Conservation (phyloP, 2,329 filamentous ascomycete genomes). For the Dothistroma pini region DNA sequence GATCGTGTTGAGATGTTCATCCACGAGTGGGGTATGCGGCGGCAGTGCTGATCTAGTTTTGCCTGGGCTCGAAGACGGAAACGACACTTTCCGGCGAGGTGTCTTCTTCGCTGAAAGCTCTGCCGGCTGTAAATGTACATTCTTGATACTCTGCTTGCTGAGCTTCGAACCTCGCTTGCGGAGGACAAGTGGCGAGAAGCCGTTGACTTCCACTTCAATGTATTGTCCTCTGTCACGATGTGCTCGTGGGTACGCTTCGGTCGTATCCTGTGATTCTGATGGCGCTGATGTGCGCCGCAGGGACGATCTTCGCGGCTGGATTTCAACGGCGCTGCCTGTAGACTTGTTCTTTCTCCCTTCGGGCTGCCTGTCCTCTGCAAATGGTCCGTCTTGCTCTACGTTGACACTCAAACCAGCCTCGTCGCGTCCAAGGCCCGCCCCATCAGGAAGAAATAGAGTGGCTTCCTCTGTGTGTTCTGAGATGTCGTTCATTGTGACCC, state of each 20-base stretch:
- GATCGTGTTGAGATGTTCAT: constrained; percentile 20
- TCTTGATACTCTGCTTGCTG: constrained; percentile 6
- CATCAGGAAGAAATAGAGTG: not conserved
- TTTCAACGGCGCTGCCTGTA: constrained; percentile 6
- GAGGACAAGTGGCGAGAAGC: constrained; percentile 29
- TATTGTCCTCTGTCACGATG: constrained; percentile 5
- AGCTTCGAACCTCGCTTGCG: constrained; percentile 21
- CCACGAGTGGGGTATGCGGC: constrained; percentile 18
- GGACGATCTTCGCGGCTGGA: not conserved
- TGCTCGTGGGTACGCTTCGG: not conserved
- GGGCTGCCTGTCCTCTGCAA: not conserved
- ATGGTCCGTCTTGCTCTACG: not conserved
- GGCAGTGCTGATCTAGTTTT: not conserved
- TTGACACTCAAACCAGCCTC: not conserved
- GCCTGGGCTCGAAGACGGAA: constrained; percentile 9
- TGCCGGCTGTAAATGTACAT: not conserved
- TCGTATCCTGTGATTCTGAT: constrained; percentile 9
- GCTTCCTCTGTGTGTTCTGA: not conserved
- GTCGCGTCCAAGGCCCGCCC: not conserved
- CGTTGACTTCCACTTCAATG: constrained; percentile 10
- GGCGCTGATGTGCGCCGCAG: constrained; percentile 17
- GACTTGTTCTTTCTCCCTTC: constrained; percentile 14
- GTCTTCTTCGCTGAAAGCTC: constrained; percentile 4
- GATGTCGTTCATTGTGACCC: constrained; percentile 12
- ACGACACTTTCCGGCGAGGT: constrained; percentile 2